Evolutionary conservation across 2,329 filamentous ascomycete species (phyloP).

Genomic region (Ramularia collo-cygni): DNA sequence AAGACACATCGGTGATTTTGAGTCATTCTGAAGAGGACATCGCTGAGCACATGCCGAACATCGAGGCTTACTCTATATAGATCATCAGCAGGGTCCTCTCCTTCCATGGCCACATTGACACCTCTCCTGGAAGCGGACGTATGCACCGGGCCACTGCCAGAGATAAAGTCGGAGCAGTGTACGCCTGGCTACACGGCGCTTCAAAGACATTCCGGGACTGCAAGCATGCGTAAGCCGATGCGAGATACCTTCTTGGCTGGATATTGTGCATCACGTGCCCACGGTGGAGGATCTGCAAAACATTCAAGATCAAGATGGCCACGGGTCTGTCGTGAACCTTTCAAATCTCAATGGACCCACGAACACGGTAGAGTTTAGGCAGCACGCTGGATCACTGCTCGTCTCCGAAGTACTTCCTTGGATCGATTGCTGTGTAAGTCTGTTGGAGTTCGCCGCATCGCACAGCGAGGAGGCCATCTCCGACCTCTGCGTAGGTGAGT

Average conservation of each 20-base stretch:
- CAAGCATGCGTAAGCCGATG: slow-evolving; percentile 3
- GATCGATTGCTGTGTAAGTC: slow-evolving; percentile 17
- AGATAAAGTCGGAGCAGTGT: no score
- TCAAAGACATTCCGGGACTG: no score
- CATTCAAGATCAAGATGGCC: slow-evolving; percentile 6
- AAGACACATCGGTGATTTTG: no score
- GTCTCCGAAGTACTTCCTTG: slow-evolving; percentile 22
- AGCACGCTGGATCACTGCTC: slow-evolving; percentile 5
- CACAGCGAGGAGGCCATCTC: slow-evolving; percentile 1
- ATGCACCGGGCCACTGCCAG: no score
- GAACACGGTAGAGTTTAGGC: background rate
- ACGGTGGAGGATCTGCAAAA: slow-evolving; percentile 5
- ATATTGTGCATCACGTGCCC: slow-evolving; percentile 6
- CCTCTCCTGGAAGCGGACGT: no score
- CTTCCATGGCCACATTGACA: no score
- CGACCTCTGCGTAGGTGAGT: slow-evolving; percentile 5
- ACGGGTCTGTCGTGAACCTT: slow-evolving; percentile 4
- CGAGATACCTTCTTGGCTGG: slow-evolving; percentile 6
- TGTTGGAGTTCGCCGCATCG: slow-evolving; percentile 9
- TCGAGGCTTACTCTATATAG: no score
- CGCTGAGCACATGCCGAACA: no score
- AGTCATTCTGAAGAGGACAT: no score
- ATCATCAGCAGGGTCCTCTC: no score
- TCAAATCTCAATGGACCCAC: slow-evolving; percentile 2
- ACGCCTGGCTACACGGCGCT: no score